Evolutionary conservation across 2,329 filamentous ascomycete genomes (phyloP).

Genomic region (Pseudocercospora fijiensis): DNA sequence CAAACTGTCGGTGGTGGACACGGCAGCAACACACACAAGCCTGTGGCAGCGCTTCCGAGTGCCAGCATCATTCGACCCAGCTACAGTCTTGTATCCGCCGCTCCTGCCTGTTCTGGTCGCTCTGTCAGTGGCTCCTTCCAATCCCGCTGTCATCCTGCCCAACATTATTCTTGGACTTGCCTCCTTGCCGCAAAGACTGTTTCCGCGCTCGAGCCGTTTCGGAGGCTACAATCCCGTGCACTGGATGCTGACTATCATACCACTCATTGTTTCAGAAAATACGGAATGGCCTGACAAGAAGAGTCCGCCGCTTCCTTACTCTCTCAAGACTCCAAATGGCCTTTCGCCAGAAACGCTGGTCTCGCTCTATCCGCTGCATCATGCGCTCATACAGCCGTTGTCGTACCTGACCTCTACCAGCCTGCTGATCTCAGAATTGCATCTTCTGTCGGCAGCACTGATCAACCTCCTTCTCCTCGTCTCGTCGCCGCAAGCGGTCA

Average conservation of each 20-base stretch:
- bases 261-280: constrained; percentile 58
- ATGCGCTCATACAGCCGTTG: constrained; percentile 69
- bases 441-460: constrained; percentile 77
- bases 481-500: constrained; percentile 56
- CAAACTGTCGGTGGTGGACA: constrained; percentile 39
- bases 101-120: constrained; percentile 74
- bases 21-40: constrained; percentile 32
- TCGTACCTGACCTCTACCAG: constrained; percentile 85
- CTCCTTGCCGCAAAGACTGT: constrained; percentile 69
- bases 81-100: constrained; percentile 83
- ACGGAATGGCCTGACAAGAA: constrained; percentile 40
- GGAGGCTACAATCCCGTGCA: constrained; percentile 67
- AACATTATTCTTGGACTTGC: constrained; percentile 81
- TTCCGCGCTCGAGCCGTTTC: constrained; percentile 62
- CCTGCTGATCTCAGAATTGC: constrained; percentile 79
- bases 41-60: constrained; percentile 56
- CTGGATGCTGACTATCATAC: constrained; percentile 73
- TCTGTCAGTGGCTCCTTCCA: constrained; percentile 66
- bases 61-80: constrained; percentile 81
- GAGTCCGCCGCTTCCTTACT: constrained; percentile 25
- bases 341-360: constrained; percentile 57
- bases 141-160: constrained; percentile 64
- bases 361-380: constrained; percentile 79
- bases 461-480: constrained; percentile 79
- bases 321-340: constrained; percentile 22